These are phyloP conservation scores for Tylopilus intermedius DNA, from an alignment of 768 basidiomycete species.

Conservation along the genomic window DNA sequence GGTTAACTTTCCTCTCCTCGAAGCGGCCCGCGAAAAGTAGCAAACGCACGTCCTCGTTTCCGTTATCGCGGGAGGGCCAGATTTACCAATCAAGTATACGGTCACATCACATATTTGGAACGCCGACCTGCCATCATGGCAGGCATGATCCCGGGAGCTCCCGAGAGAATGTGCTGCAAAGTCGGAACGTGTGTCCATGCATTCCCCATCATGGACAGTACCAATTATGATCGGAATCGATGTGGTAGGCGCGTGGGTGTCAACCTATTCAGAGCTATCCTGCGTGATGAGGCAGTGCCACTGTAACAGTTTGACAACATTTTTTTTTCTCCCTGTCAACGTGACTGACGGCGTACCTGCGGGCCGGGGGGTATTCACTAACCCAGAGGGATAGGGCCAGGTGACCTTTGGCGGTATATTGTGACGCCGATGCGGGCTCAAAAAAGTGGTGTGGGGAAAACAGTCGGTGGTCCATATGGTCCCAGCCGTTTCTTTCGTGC, in stretches of 20 bases:
- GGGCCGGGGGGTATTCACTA: not conserved
- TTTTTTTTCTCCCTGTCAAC: slow-evolving; percentile 4
- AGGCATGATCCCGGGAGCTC: not conserved
- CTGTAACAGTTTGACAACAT: too few relatives aligned
- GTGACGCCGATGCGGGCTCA: slow-evolving; percentile 1
- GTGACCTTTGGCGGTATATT: not conserved
- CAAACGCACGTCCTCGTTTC: not conserved
- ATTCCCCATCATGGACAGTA: not conserved
- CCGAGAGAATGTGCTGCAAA: not conserved
- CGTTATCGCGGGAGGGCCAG: not conserved
- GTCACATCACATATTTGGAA: not conserved
- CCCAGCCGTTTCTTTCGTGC: not conserved
- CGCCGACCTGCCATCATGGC: not conserved
- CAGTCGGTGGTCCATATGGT: not conserved
- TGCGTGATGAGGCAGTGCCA: not conserved
- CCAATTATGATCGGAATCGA: not conserved
- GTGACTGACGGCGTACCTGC: slow-evolving; percentile 14
- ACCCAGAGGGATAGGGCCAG: not conserved
- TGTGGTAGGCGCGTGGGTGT: not conserved
- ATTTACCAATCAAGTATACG: not conserved
- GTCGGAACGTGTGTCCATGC: not conserved
- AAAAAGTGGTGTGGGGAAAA: slow-evolving; percentile 1
- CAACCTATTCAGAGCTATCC: not conserved
- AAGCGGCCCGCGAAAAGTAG: not conserved
- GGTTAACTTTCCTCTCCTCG: not conserved